Conservation (phyloP, 2,329 filamentous ascomycete genomes). For the Pseudopyrenochaeta lycopersici region DNA sequence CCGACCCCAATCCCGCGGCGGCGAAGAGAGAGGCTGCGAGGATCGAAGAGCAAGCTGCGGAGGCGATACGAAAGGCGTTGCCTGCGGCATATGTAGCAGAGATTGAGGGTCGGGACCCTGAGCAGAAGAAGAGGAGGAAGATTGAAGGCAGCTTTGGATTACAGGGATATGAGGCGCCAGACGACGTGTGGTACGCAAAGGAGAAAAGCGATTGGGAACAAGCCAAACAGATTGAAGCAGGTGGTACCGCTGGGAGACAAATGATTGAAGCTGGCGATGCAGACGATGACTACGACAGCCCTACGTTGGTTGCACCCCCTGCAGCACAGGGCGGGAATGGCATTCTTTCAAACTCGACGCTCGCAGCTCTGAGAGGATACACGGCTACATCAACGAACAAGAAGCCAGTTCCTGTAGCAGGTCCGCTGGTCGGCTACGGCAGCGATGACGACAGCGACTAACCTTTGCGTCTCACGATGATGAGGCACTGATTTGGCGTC, state of each 20-base stretch:
- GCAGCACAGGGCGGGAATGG: constrained; percentile 58
- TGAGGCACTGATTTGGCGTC: background rate
- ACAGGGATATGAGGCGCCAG: constrained; percentile 90
- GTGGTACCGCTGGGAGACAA: constrained; percentile 63
- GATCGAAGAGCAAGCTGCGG: constrained; percentile 95
- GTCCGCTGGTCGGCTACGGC: constrained; percentile 86
- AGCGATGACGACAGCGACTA: constrained; percentile 83
- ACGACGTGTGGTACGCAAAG: constrained; percentile 90
- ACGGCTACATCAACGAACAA: constrained; percentile 57
- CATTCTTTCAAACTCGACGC: constrained; percentile 82
- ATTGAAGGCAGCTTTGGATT: constrained; percentile 87
- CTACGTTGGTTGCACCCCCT: constrained; percentile 15
- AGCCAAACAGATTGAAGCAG: constrained; percentile 67
- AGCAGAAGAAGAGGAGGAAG: constrained; percentile 86
- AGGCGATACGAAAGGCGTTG: constrained; percentile 86
- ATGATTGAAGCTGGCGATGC: constrained; percentile 57
- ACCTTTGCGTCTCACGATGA: background rate
- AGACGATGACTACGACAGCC: constrained; percentile 42
- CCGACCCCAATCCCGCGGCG: constrained; percentile 93
- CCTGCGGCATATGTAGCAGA: constrained; percentile 92
- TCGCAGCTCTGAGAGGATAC: constrained; percentile 76
- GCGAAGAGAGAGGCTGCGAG: constrained; percentile 88
- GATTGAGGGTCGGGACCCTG: constrained; percentile 89
- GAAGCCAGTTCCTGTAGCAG: constrained; percentile 63
- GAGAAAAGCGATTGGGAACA: constrained; percentile 74